phyloP scores from a whole-genome alignment of 768 basidiomycete species.

The Boletales sp. region DNA sequence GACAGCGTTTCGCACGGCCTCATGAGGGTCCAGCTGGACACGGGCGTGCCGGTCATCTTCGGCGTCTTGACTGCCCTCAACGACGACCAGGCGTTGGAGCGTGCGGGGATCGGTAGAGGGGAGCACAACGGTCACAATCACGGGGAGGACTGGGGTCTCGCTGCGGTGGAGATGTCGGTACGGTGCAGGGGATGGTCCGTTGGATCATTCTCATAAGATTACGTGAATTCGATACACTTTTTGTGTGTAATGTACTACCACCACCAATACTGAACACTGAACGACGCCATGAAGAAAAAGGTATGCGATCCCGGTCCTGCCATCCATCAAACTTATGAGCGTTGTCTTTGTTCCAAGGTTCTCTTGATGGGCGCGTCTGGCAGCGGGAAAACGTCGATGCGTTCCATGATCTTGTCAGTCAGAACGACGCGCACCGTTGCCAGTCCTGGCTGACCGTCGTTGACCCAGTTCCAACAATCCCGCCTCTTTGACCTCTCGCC shows the following conservation, averaged over 20 bases:
- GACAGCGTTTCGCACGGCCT: conserved; percentile 90
- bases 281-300: conserved; percentile 30
- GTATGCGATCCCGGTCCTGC: conserved; percentile 7
- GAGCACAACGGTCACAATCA: conserved; percentile 87
- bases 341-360: conserved; percentile 49
- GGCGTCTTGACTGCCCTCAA: conserved; percentile 90
- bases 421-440: neutral
- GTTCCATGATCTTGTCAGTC: conserved; percentile 95
- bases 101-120: conserved; percentile 82
- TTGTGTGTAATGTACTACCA: conserved; percentile 6
- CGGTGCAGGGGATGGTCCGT: conserved; percentile 63
- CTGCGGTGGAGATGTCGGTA: conserved; percentile 90
- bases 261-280: neutral
- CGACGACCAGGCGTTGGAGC: conserved; percentile 91
- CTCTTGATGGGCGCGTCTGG: conserved; percentile 97
- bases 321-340: neutral
- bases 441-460: conserved; percentile 7
- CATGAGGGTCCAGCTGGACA: conserved; percentile 93
- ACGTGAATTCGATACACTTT: neutral
- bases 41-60: conserved; percentile 92
- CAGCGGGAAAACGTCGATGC: conserved; percentile 96
- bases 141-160: conserved; percentile 96
- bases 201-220: conserved; percentile 51
- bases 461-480: conserved; percentile 82
- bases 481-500: conserved; percentile 83